phyloP scores from a whole-genome alignment of 2,329 filamentous ascomycete genomes.

The Trichoderma sp. region DNA sequence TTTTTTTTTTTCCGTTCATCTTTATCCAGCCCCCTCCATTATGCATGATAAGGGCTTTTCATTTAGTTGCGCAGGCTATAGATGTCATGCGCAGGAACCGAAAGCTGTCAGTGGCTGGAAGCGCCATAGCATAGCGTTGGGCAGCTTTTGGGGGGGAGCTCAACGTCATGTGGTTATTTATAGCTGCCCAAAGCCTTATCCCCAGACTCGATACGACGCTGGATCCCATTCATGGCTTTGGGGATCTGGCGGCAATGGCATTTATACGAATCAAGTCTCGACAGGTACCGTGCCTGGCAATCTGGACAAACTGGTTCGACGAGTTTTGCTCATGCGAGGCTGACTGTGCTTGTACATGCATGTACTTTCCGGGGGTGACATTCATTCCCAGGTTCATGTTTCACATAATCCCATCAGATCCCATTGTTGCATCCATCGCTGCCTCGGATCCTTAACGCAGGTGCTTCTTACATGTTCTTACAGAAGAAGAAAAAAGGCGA shows the following conservation, averaged over 20 bases:
- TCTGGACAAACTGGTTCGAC: neutral
- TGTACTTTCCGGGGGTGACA: neutral
- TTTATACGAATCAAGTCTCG: neutral
- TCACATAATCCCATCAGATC: neutral
- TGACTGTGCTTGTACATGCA: neutral
- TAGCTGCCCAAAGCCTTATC: slow-evolving; percentile 9
- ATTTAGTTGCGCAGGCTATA: neutral
- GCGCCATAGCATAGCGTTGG: slow-evolving; percentile 13
- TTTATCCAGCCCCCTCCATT: neutral
- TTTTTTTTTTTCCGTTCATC: neutral
- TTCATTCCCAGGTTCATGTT: neutral
- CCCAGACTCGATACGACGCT: neutral
- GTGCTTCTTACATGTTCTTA: neutral
- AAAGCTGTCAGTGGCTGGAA: slow-evolving; percentile 10
- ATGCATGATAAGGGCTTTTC: neutral
- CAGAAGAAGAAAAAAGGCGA: neutral
- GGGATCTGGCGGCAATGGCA: neutral
- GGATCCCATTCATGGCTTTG: neutral
- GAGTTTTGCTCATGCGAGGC: neutral
- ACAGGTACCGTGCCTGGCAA: neutral
- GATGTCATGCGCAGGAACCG: slow-evolving; percentile 14
- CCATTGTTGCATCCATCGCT: neutral
- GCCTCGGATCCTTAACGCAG: neutral
- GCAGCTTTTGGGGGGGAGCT: neutral
- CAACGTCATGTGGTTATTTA: slow-evolving; percentile 3